Percentiles rank a stretch among this genome's conserved stretches.
These are phyloP conservation scores for Pythium pyrilobum DNA, from an alignment of 352 stramenopile genomes.

Conservation along the genomic window DNA sequence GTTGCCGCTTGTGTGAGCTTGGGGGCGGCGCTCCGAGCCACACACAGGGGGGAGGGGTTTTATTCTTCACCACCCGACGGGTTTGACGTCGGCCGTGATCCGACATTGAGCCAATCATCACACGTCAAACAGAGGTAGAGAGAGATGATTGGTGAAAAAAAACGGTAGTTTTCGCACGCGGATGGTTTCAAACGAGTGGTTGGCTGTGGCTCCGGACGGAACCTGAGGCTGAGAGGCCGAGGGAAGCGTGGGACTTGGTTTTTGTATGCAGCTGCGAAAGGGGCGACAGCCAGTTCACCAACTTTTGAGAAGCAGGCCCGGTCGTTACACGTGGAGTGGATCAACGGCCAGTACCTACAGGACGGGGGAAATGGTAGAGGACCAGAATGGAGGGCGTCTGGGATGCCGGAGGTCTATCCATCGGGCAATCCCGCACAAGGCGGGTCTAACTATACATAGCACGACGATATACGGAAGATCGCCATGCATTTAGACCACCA, in stretches of 20 bases:
- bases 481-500: too few relatives aligned
- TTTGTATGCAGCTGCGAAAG: constrained; percentile 24
- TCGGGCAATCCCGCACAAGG: not conserved
- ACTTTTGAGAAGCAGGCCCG: not conserved
- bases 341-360: not conserved
- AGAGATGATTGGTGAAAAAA: constrained; percentile 36
- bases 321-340: constrained; percentile 8
- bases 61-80: constrained; percentile 42
- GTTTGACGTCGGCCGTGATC: constrained; percentile 27
- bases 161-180: constrained; percentile 7
- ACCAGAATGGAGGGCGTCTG: not conserved
- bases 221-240: constrained; percentile 26
- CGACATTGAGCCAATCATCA: constrained; percentile 23
- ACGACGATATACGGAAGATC: too few relatives aligned
- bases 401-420: not conserved
- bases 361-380: not conserved
- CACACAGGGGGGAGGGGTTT: constrained; percentile 12
- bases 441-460: too few relatives aligned
- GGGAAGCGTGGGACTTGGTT: constrained; percentile 8
- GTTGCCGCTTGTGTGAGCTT: not conserved
- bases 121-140: not conserved
- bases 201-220: constrained; percentile 25
- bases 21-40: not conserved
- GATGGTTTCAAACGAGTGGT: constrained; percentile 54
- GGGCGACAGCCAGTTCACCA: constrained; percentile 17